These are phyloP conservation scores for Tulasnella sp. DNA, from an alignment of 768 basidiomycete genomes.

Conservation along the genomic window DNA sequence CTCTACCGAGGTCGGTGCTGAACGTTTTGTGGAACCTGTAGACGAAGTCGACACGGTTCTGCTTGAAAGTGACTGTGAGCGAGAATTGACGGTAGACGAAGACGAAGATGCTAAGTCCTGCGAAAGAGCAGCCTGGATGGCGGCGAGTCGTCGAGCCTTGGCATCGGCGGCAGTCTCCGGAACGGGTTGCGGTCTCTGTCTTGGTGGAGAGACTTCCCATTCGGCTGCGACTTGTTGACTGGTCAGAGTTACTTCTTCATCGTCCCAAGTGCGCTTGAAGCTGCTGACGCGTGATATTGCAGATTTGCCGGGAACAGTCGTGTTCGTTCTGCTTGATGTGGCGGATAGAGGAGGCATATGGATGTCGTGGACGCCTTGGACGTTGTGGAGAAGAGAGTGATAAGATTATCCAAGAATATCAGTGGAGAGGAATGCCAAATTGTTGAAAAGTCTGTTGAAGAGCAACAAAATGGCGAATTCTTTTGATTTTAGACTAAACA, in stretches of 20 bases:
- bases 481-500: no score
- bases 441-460: no score
- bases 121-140: conserved; percentile 2
- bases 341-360: no score
- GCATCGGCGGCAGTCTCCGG: background rate
- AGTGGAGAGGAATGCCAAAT: no score
- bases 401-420: no score
- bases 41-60: background rate
- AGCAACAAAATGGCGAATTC: no score
- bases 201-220: background rate
- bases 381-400: no score
- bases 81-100: background rate
- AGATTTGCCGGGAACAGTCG: no score
- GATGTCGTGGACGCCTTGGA: no score
- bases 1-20: background rate
- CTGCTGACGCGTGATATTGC: background rate
- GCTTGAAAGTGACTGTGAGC: background rate
- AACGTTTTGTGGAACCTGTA: background rate
- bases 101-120: background rate
- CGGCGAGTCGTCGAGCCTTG: background rate
- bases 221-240: background rate
- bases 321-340: no score
- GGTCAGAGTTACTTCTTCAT: background rate
- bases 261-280: conserved; percentile 13
- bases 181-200: background rate